Evolutionary conservation across 176 grass and related monocot species (phyloP), one percentile per base, ranked within the genome.

Genomic region (Avena insularis): DNA sequence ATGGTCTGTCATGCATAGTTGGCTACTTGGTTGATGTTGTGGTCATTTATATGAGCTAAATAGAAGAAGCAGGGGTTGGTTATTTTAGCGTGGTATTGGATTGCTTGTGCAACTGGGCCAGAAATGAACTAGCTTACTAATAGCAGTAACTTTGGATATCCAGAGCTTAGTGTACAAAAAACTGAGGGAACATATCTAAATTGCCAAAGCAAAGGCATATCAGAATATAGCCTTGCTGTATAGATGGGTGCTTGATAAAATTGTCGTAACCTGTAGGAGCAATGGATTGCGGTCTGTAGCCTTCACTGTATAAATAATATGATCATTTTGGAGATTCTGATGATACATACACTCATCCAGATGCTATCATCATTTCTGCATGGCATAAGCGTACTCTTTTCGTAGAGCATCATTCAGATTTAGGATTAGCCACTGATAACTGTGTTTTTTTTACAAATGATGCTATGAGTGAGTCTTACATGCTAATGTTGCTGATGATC

Each of bases 71-170:
- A 0, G 9, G 40, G 40, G 40, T 43, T 43, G 38, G 48, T 83
- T 48, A 17, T 87, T 62, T 64, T 17, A 5, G 54, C 55, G 45
- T 78, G 5, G 79, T 72, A 66, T 77, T 74, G 13, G 6, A 20
- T 74, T 87, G 23, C 68, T 73, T 84, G 57, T 11, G 36, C 36
- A 51, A 83, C 35, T 64, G 14, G 58, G 47, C 9, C 63, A 14
- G 2, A 49, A 58, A 38, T 48, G n/a, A 64, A 72, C 8, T 65
- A 36, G n/a, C n/a, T 43, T 4, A 8, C 64, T 14, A 48, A 23
- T 48, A 25, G 45, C 20, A 13, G 40, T 72, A 59, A 5, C 13
- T 75, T 85, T 81, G 1, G 3, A 23, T 76, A 7, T 82, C 19
- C 36, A 47, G 55, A 61, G 2, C 54, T 73, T 12, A 2, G 67